phyloP scores from a whole-genome alignment of 257 asterid species.

The Nicotiana otophora region DNA sequence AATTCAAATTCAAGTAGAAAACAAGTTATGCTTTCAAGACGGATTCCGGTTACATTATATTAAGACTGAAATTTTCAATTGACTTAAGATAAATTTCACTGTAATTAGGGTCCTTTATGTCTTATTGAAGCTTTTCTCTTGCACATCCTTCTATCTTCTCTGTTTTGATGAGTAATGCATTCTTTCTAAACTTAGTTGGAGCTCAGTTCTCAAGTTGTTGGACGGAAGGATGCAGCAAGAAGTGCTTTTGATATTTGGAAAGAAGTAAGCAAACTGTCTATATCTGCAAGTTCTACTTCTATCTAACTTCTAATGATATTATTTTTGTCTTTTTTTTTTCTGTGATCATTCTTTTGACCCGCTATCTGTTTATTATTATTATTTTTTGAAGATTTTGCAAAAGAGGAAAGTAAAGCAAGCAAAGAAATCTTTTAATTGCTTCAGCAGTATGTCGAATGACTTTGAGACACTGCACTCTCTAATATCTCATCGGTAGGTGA shows the following conservation, averaged over 20 bases:
- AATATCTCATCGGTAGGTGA: constrained; percentile 73
- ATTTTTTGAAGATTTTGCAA: constrained; percentile 65
- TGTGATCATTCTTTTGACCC: neutral
- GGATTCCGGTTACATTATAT: neutral
- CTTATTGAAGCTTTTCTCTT: neutral
- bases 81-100: neutral
- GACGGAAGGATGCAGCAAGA: constrained; percentile 73
- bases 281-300: neutral
- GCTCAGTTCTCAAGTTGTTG: constrained; percentile 90
- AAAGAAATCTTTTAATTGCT: constrained; percentile 35
- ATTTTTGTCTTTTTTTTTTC: neutral
- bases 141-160: neutral
- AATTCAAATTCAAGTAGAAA: neutral
- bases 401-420: constrained; percentile 53
- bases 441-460: constrained; percentile 41
- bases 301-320: neutral
- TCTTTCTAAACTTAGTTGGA: constrained; percentile 48
- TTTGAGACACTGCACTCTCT: constrained; percentile 68
- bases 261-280: constrained; percentile 49
- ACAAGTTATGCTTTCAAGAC: neutral
- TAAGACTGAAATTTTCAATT: neutral
- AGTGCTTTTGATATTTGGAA: constrained; percentile 94
- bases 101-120: neutral
- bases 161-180: constrained; percentile 11
- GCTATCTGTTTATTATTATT: neutral